A percentile compares a stretch with the other conserved stretches of the same genome.
These are phyloP conservation scores for Solanum hybrid DNA, from an alignment of 305 asterid genomes.

Conservation along the genomic window DNA sequence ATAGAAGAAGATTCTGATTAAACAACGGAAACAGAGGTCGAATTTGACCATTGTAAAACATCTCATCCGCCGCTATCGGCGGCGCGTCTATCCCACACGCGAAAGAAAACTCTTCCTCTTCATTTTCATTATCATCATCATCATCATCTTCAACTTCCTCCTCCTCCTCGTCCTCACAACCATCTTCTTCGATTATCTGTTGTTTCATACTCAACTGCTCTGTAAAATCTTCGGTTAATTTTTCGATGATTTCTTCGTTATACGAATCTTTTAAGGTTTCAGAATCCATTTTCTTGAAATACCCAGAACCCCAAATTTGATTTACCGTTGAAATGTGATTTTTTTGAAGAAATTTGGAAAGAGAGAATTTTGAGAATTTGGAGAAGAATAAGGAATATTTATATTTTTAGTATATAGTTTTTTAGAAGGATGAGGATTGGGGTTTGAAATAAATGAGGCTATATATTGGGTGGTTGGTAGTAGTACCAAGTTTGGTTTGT, in stretches of 20 bases:
- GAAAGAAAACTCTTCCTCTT: constrained; percentile 48
- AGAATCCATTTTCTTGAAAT: not conserved
- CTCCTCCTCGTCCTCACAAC: not conserved
- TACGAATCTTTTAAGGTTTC: not conserved
- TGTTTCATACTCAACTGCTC: not conserved
- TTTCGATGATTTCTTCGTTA: not conserved
- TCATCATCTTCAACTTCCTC: not conserved
- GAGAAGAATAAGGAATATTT: not conserved
- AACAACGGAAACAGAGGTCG: constrained; percentile 62
- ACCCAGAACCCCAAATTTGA: not conserved
- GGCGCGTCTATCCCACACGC: constrained; percentile 38
- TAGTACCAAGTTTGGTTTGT: constrained; percentile 2
- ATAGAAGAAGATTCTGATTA: constrained; percentile 37
- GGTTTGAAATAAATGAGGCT: not conserved
- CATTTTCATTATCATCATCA: constrained; percentile 17
- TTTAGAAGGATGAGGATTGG: not conserved
- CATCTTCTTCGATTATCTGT: not conserved
- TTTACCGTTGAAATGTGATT: not conserved
- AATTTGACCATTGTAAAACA: constrained; percentile 67
- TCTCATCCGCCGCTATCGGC: constrained; percentile 82
- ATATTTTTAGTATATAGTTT: not conserved
- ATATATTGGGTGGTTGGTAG: constrained; percentile 17
- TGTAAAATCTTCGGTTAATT: not conserved
- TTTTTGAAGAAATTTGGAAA: not conserved
- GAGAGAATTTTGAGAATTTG: not conserved